A percentile compares a stretch with the other conserved stretches of the same genome.
phyloP scores from a whole-genome alignment of 192 early-diverging fungal species.

The Spizellomyces sp. region DNA sequence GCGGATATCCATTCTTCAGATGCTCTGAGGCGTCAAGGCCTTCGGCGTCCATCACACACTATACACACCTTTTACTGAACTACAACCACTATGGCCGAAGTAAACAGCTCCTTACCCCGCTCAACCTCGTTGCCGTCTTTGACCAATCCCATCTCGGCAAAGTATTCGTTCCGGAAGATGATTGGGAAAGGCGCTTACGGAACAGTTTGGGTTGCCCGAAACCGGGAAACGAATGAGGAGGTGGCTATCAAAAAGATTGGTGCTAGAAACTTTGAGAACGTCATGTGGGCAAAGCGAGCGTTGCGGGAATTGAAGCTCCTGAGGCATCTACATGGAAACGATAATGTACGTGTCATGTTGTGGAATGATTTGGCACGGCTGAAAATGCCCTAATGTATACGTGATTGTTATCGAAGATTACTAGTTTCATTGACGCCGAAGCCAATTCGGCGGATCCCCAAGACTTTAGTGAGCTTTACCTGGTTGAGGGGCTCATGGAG shows the following conservation, averaged over 20 bases:
- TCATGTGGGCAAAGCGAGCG: constrained; percentile 71
- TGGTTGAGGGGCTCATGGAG: constrained; percentile 99
- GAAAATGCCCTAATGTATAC: not conserved
- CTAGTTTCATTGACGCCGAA: constrained; percentile 89
- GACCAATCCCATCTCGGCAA: constrained; percentile 28
- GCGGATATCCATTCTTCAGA: too few relatives aligned
- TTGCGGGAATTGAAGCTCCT: constrained; percentile 75
- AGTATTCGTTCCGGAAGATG: constrained; percentile 28
- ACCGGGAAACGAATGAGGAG: constrained; percentile 43
- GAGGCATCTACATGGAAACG: constrained; percentile 71
- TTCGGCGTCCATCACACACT: too few relatives aligned
- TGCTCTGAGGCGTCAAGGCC: too few relatives aligned
- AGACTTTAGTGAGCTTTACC: constrained; percentile 91
- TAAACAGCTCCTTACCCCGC: constrained; percentile 10
- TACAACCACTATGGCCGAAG: not conserved
- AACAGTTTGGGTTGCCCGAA: constrained; percentile 38
- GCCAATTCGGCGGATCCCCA: constrained; percentile 66
- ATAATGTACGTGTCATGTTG: constrained; percentile 57
- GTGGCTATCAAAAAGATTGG: constrained; percentile 75
- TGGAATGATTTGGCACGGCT: not conserved
- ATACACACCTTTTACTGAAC: too few relatives aligned
- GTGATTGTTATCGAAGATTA: constrained; percentile 64
- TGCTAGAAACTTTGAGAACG: constrained; percentile 61
- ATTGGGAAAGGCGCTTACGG: constrained; percentile 34
- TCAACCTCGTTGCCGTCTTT: constrained; percentile 18